phyloP scores from a whole-genome alignment of 116 monocot species.

The Iris pallida region DNA sequence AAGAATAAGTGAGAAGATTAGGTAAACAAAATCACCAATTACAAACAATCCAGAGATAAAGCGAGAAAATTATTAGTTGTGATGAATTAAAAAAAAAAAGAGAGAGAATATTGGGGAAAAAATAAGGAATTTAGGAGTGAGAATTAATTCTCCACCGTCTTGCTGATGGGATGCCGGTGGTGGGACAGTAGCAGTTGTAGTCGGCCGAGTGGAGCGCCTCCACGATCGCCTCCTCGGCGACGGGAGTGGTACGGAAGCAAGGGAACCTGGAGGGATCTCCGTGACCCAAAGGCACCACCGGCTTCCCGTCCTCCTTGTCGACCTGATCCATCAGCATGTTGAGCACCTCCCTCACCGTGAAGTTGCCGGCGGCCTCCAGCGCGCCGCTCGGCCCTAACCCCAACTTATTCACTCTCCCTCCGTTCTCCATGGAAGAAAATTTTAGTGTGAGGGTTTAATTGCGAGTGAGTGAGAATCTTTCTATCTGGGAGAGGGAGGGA shows the following conservation, averaged over 20 bases:
- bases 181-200: conserved; percentile 42
- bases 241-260: conserved; percentile 55
- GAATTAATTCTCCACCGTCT: conserved; percentile 22
- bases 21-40: too few relatives aligned
- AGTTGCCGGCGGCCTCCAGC: background rate
- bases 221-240: conserved; percentile 60
- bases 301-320: conserved; percentile 11
- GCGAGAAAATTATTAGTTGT: background rate
- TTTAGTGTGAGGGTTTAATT: too few relatives aligned
- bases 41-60: too few relatives aligned
- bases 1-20: too few relatives aligned
- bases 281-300: conserved; percentile 49
- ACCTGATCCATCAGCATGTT: conserved; percentile 20
- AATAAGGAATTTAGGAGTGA: background rate
- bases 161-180: conserved; percentile 29
- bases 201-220: conserved; percentile 46
- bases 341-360: conserved; percentile 29
- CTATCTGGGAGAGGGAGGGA: too few relatives aligned
- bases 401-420: conserved; percentile 17
- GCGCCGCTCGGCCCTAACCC: conserved; percentile 23
- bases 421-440: conserved; percentile 20
- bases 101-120: background rate
- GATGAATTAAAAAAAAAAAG: background rate
- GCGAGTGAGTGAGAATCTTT: too few relatives aligned
- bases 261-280: conserved; percentile 73